Conservation (phyloP, 1,139 yeast genomes). For the Tardiomyces depauwii region DNA sequence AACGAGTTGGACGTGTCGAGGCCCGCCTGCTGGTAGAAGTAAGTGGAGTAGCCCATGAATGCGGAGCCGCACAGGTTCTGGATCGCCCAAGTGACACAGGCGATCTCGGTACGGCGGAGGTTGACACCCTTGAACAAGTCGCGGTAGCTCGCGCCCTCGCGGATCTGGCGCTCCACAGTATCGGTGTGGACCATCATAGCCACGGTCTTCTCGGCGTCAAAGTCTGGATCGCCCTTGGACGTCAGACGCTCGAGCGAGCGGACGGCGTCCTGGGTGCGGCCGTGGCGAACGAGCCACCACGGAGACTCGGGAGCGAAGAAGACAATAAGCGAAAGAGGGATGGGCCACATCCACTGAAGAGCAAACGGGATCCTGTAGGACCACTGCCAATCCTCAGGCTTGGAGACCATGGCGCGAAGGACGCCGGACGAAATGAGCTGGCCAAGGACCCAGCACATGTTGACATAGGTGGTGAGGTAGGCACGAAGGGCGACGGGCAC, state of each 20-base stretch:
- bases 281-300: slow-evolving; percentile 38
- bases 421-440: slow-evolving; percentile 35
- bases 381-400: slow-evolving; percentile 13
- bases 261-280: slow-evolving; percentile 30
- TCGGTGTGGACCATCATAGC: slow-evolving; percentile 36
- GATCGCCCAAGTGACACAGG: slow-evolving; percentile 36
- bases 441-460: slow-evolving; percentile 36
- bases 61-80: slow-evolving; percentile 45
- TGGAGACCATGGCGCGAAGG: slow-evolving; percentile 21
- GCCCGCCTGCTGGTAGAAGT: slow-evolving; percentile 19
- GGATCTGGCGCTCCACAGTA: slow-evolving; percentile 32
- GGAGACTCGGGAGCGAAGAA: slow-evolving; percentile 46
- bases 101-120: slow-evolving; percentile 45
- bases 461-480: slow-evolving; percentile 33
- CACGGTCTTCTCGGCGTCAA: slow-evolving; percentile 26
- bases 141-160: slow-evolving; percentile 26
- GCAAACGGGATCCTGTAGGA: slow-evolving; percentile 38
- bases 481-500: slow-evolving; percentile 35
- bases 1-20: slow-evolving; percentile 12
- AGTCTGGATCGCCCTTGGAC: slow-evolving; percentile 5
- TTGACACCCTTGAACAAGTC: slow-evolving; percentile 44
- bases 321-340: slow-evolving; percentile 37
- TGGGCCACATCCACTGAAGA: slow-evolving; percentile 52
- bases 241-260: slow-evolving; percentile 4
- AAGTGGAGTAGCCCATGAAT: slow-evolving; percentile 24